These are phyloP conservation scores for Ganoderma sinense DNA, from an alignment of 1,284 basidiomycete genomes.

Conservation along the genomic window DNA sequence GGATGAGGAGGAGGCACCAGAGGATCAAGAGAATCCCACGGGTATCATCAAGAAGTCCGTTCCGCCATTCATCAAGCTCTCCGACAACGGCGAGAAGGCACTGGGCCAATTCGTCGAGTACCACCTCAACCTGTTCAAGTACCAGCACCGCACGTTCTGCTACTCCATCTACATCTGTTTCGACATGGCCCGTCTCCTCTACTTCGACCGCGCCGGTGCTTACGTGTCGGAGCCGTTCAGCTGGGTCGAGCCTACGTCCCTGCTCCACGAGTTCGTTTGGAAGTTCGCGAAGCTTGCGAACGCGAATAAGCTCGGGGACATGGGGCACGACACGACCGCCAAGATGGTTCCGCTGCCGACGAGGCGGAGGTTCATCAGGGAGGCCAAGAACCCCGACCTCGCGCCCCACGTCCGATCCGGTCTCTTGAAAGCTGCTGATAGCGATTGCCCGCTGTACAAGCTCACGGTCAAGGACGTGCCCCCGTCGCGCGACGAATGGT, in stretches of 20 bases:
- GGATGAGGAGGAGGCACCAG: neutral
- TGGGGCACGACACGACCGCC: conserved; percentile 28
- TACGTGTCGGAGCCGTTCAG: conserved; percentile 20
- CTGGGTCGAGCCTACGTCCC: neutral
- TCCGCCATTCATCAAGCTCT: conserved; percentile 4
- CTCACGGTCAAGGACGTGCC: neutral
- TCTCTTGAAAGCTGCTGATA: neutral
- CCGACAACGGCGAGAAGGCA: neutral
- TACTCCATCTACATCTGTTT: conserved; percentile 8
- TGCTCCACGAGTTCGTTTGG: conserved; percentile 22
- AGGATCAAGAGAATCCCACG: neutral
- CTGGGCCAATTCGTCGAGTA: conserved; percentile 5
- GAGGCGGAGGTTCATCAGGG: neutral
- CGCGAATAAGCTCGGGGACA: neutral
- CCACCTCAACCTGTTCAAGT: conserved; percentile 2
- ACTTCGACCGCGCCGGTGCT: conserved; percentile 17
- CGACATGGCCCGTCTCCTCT: conserved; percentile 13
- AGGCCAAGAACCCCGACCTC: neutral
- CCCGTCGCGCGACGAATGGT: neutral
- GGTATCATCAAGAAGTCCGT: neutral
- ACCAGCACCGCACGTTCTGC: conserved; percentile 12
- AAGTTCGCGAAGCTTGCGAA: conserved; percentile 18
- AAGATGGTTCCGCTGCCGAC: neutral
- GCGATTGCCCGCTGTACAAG: neutral
- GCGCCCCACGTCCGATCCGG: neutral